Percentiles rank a stretch among this genome's conserved stretches.
phyloP scores from a whole-genome alignment of 345 rosid species.

The Angophora floribunda region DNA sequence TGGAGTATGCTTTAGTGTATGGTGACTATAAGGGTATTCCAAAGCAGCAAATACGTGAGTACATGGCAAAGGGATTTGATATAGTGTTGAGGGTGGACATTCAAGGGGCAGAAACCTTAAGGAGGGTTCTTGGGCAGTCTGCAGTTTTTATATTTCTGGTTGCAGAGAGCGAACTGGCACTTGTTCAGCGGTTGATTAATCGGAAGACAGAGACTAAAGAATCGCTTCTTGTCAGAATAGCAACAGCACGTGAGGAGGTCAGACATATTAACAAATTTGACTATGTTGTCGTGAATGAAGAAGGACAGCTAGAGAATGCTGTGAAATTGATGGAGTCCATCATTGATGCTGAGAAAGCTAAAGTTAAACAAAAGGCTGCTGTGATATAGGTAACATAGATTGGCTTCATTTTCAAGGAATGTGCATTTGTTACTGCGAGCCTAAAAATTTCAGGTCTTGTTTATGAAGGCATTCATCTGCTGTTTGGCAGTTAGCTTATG shows the following conservation, averaged over 20 bases:
- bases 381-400: constrained; percentile 23
- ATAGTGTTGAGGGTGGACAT: constrained; percentile 83
- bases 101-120: constrained; percentile 73
- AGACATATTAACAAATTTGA: constrained; percentile 56
- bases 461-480: not conserved
- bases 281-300: constrained; percentile 75
- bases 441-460: not conserved
- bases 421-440: not conserved
- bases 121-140: constrained; percentile 59
- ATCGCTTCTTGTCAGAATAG: constrained; percentile 67
- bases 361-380: constrained; percentile 57
- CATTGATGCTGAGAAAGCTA: constrained; percentile 92
- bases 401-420: not conserved
- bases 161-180: constrained; percentile 75
- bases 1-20: constrained; percentile 84
- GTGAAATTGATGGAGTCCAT: constrained; percentile 58
- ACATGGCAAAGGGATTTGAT: constrained; percentile 60
- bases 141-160: constrained; percentile 75
- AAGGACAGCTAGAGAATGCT: constrained; percentile 70
- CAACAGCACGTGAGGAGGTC: constrained; percentile 83
- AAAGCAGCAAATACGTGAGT: constrained; percentile 69
- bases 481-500: not conserved
- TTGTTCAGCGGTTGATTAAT: constrained; percentile 78
- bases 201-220: constrained; percentile 78
- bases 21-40: constrained; percentile 96